Evolutionary conservation across 2,329 filamentous ascomycete species (phyloP).

Genomic region (Magnaporthiopsis incrustans): DNA sequence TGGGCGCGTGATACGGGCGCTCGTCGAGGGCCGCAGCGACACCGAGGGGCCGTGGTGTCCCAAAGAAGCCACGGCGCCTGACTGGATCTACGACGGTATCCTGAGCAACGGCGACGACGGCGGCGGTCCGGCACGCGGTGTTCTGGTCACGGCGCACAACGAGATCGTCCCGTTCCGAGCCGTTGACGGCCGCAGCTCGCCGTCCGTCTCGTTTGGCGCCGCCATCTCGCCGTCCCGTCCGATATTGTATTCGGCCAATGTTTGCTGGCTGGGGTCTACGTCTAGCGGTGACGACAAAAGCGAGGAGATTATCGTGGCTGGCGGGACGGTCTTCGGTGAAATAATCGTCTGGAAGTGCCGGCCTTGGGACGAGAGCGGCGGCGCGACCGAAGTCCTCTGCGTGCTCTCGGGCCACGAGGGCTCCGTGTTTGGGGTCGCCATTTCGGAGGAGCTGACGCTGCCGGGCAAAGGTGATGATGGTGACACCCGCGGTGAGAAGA

Average conservation of each 20-base stretch:
- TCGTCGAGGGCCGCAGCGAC: slow-evolving; percentile 19
- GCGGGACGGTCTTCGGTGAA: slow-evolving; percentile 91
- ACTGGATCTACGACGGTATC: slow-evolving; percentile 70
- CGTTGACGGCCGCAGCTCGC: slow-evolving; percentile 7
- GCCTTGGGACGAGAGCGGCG: slow-evolving; percentile 1
- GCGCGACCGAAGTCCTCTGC: slow-evolving; percentile 35
- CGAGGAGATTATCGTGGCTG: slow-evolving; percentile 61
- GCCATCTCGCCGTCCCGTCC: slow-evolving; percentile 61
- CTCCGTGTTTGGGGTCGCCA: slow-evolving; percentile 82
- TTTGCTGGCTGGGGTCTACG: slow-evolving; percentile 49
- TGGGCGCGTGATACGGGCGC: slow-evolving; percentile 22
- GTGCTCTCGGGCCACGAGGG: slow-evolving; percentile 71
- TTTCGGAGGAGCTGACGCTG: slow-evolving; percentile 50
- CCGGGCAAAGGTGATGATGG: slow-evolving; percentile 10
- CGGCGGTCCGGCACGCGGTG: slow-evolving; percentile 30
- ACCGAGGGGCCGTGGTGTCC: slow-evolving; percentile 9
- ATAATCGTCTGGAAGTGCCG: slow-evolving; percentile 67
- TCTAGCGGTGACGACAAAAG: slow-evolving; percentile 23
- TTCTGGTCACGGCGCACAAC: slow-evolving; percentile 81
- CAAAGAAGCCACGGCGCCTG: slow-evolving; percentile 43
- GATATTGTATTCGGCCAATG: slow-evolving; percentile 77
- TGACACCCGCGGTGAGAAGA: slow-evolving; percentile 13
- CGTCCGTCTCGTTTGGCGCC: slow-evolving; percentile 34
- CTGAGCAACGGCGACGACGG: slow-evolving; percentile 24
- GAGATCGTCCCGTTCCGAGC: slow-evolving; percentile 51